Evolutionary conservation across 2,329 filamentous ascomycete species (phyloP).

Genomic region (Diaporthe sp.): DNA sequence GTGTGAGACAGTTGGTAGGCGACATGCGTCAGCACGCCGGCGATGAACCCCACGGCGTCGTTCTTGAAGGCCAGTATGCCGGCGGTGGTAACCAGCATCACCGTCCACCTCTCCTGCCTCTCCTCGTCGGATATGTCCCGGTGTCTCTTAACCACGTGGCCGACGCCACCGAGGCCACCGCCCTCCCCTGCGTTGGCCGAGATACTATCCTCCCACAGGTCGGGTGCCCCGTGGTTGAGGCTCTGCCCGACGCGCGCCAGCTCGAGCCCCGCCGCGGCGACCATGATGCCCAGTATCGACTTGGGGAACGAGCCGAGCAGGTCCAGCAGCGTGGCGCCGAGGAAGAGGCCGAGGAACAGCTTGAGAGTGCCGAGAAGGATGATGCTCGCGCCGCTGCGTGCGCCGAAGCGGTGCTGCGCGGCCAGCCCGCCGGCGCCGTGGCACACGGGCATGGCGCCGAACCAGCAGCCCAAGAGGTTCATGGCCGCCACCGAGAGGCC

Average conservation of each 20-base stretch:
- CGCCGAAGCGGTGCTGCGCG: conserved; percentile 91
- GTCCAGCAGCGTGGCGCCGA: conserved; percentile 80
- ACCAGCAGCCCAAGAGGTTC: conserved; percentile 90
- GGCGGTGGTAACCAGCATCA: conserved; percentile 91
- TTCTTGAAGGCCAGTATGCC: conserved; percentile 89
- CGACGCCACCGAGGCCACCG: conserved; percentile 43
- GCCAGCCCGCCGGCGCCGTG: conserved; percentile 93
- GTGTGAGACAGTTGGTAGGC: conserved; percentile 67
- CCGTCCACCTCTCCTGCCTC: conserved; percentile 82
- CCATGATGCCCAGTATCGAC: conserved; percentile 86
- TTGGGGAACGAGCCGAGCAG: conserved; percentile 81
- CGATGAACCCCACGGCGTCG: conserved; percentile 87
- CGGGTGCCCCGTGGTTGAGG: conserved; percentile 78
- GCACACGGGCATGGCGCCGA: conserved; percentile 95
- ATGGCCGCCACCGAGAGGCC: conserved; percentile 86
- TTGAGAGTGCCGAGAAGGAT: conserved; percentile 85
- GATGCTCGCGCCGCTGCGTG: conserved; percentile 86
- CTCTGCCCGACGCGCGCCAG: conserved; percentile 87
- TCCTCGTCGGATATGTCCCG: conserved; percentile 75
- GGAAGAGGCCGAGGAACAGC: conserved; percentile 79
- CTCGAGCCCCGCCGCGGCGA: conserved; percentile 90
- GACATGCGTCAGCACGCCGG: conserved; percentile 84
- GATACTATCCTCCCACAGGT: conserved; percentile 65
- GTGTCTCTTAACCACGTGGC: conserved; percentile 56
- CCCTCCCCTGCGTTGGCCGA: conserved; percentile 54